These are phyloP conservation scores for Calophaca sinica DNA, from an alignment of 306 rosid species.

Conservation along the genomic window DNA sequence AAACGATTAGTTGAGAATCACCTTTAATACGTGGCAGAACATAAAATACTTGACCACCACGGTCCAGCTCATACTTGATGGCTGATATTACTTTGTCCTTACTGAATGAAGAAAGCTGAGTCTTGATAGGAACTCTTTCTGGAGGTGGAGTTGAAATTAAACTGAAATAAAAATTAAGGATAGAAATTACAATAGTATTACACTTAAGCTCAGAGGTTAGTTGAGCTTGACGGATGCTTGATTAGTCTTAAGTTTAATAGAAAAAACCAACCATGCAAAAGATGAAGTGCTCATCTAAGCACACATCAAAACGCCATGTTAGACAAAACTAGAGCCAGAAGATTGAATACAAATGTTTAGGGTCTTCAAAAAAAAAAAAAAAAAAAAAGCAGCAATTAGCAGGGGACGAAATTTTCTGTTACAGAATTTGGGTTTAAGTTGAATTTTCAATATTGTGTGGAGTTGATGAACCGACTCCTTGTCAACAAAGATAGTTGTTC, in stretches of 20 bases:
- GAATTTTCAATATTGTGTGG: slow-evolving; percentile 12
- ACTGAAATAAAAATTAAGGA: slow-evolving; percentile 60
- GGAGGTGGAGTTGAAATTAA: slow-evolving; percentile 98
- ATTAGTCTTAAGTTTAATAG: slow-evolving; percentile 10
- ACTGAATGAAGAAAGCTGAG: slow-evolving; percentile 82
- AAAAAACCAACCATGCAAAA: slow-evolving; percentile 2
- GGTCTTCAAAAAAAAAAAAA: not conserved
- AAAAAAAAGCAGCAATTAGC: slow-evolving; percentile 5
- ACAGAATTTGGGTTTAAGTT: slow-evolving; percentile 25
- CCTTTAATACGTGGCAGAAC: slow-evolving; percentile 97
- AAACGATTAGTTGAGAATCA: slow-evolving; percentile 48
- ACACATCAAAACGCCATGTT: slow-evolving; percentile 19
- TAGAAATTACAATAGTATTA: slow-evolving; percentile 34
- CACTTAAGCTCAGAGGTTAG: slow-evolving; percentile 39
- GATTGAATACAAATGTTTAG: slow-evolving; percentile 10
- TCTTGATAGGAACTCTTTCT: slow-evolving; percentile 92
- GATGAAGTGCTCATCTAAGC: slow-evolving; percentile 14
- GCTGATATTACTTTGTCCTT: slow-evolving; percentile 77
- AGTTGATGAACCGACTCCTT: too few species aligned
- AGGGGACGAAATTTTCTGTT: not conserved
- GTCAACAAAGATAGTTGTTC: too few species aligned
- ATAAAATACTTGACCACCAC: slow-evolving; percentile 92
- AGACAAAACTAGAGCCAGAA: slow-evolving; percentile 39
- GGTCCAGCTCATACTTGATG: slow-evolving; percentile 81
- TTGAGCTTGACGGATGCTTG: slow-evolving; percentile 18